Percentiles rank a stretch among this genome's conserved stretches.
Evolutionary conservation across 2,329 filamentous ascomycete genomes (phyloP).

Genomic region (Periconia sp.): DNA sequence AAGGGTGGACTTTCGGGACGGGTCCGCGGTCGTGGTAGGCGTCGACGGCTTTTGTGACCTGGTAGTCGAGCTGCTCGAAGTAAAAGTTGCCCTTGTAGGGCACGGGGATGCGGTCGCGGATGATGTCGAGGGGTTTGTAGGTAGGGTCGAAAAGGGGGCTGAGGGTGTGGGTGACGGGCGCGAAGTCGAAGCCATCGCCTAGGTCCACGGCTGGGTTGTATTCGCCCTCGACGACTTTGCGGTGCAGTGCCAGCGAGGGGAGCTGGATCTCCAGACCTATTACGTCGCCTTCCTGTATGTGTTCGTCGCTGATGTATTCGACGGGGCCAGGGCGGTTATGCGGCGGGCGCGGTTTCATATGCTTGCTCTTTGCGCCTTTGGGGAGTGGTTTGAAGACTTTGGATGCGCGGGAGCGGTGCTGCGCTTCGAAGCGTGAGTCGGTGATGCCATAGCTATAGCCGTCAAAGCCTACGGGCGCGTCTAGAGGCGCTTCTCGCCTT

Average conservation of each 20-base stretch:
- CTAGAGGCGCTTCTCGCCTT: constrained; percentile 75
- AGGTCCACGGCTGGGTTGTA: constrained; percentile 85
- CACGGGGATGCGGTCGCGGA: constrained; percentile 93
- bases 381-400: constrained; percentile 64
- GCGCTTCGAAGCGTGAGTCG: constrained; percentile 86
- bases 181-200: constrained; percentile 58
- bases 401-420: constrained; percentile 91
- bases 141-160: constrained; percentile 28
- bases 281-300: constrained; percentile 86
- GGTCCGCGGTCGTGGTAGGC: constrained; percentile 56
- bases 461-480: constrained; percentile 83
- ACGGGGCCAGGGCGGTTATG: constrained; percentile 39
- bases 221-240: constrained; percentile 81
- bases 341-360: constrained; percentile 42
- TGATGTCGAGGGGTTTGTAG: constrained; percentile 72
- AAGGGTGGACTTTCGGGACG: constrained; percentile 67
- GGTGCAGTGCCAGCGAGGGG: constrained; percentile 80
- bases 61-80: constrained; percentile 91
- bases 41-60: constrained; percentile 83
- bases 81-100: constrained; percentile 91
- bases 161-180: background rate
- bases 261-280: constrained; percentile 92
- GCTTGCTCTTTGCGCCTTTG: constrained; percentile 42
- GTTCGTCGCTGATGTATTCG: constrained; percentile 64
- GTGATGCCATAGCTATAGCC: constrained; percentile 93